Evolutionary conservation across 23 red algal genomes (phyloP).

Genomic region (Porphyridium purpureum): DNA sequence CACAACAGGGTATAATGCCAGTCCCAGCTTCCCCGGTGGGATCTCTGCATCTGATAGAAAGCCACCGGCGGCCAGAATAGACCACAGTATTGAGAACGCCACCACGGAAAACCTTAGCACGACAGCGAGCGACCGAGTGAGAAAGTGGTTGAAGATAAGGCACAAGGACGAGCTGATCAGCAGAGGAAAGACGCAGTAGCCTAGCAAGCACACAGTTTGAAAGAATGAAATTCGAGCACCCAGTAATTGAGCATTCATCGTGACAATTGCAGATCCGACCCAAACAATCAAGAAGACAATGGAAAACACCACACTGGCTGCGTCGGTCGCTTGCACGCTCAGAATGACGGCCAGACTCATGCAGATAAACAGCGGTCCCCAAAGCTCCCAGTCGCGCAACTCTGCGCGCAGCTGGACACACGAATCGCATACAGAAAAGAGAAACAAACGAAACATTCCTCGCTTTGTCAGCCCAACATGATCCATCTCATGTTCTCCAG

Average conservation of each 20-base stretch:
- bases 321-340: constrained; percentile 38
- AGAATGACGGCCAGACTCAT: constrained; percentile 82
- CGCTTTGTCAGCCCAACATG: no score
- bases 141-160: constrained; percentile 44
- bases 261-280: constrained; percentile 80
- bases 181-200: constrained; percentile 91
- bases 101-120: constrained; percentile 60
- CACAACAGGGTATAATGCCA: constrained; percentile 78
- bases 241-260: constrained; percentile 82
- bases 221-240: constrained; percentile 84
- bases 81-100: constrained; percentile 56
- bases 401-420: constrained; percentile 50
- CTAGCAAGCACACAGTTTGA: constrained; percentile 87
- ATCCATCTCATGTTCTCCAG: no score
- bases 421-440: no score
- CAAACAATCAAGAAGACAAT: constrained; percentile 94
- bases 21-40: constrained; percentile 58
- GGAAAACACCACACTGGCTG: constrained; percentile 68
- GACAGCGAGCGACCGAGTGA: constrained; percentile 34
- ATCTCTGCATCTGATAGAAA: constrained; percentile 78
- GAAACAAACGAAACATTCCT: no score
- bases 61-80: constrained; percentile 52
- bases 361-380: constrained; percentile 95
- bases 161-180: constrained; percentile 63
- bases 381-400: constrained; percentile 96